These are phyloP conservation scores for Chrysoporthe austroafricana DNA, from an alignment of 2,329 filamentous ascomycete species.

Conservation along the genomic window DNA sequence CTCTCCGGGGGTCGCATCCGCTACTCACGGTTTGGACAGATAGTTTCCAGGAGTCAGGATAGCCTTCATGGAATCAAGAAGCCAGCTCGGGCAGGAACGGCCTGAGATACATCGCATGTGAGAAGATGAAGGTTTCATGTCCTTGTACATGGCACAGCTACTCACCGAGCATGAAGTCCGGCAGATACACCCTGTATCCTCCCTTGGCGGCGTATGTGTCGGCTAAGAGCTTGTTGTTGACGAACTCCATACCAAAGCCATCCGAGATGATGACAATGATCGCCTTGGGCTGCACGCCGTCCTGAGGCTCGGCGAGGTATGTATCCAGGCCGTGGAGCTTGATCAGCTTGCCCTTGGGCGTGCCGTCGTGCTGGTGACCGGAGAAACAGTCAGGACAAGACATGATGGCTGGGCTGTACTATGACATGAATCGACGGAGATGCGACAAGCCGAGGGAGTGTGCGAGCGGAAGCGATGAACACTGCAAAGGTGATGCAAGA, in stretches of 20 bases:
- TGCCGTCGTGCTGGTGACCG: conserved; percentile 50
- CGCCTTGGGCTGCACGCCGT: conserved; percentile 43
- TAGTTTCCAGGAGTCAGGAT: conserved; percentile 32
- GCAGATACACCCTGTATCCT: conserved; percentile 55
- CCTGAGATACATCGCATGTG: conserved; percentile 30
- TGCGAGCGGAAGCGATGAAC: neutral
- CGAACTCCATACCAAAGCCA: conserved; percentile 58
- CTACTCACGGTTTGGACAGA: conserved; percentile 39
- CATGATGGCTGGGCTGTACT: conserved; percentile 33
- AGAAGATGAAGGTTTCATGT: neutral
- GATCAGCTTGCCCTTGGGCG: conserved; percentile 48
- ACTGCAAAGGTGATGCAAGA: neutral
- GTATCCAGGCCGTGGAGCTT: conserved; percentile 52
- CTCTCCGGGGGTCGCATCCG: neutral
- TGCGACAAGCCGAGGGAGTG: neutral
- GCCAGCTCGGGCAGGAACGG: conserved; percentile 36
- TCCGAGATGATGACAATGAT: conserved; percentile 60
- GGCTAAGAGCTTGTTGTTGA: conserved; percentile 56
- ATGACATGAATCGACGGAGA: too few relatives aligned
- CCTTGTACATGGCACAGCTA: neutral
- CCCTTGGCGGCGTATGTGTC: conserved; percentile 58
- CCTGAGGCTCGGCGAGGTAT: conserved; percentile 48
- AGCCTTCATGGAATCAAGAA: conserved; percentile 37
- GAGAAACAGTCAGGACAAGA: conserved; percentile 49
- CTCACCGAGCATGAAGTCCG: conserved; percentile 56